These are phyloP conservation scores for Syzygium grande DNA, from an alignment of 345 rosid genomes.

Conservation along the genomic window DNA sequence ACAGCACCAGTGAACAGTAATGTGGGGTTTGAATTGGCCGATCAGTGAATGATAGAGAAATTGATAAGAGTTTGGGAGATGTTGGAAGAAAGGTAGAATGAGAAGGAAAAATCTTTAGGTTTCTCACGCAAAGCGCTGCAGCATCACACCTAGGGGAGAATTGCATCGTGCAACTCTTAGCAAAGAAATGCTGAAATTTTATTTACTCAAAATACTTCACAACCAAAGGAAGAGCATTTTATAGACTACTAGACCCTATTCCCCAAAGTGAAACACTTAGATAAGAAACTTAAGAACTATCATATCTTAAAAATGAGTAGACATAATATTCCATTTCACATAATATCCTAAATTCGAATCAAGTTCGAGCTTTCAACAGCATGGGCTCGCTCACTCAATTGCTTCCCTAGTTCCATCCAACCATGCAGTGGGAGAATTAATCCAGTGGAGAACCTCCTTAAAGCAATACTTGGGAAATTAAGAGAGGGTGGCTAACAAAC, in stretches of 20 bases:
- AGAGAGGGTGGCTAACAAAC: conserved; percentile 13
- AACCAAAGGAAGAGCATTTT: neutral
- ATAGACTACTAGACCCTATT: neutral
- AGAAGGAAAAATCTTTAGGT: neutral
- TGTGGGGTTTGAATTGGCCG: neutral
- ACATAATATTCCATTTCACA: neutral
- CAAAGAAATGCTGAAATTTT: neutral
- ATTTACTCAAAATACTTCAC: neutral
- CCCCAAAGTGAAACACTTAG: neutral
- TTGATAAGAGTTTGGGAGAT: neutral
- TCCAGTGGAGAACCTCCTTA: neutral
- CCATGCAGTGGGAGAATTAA: neutral
- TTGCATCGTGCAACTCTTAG: neutral
- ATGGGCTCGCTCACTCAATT: neutral
- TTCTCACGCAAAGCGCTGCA: neutral
- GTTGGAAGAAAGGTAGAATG: neutral
- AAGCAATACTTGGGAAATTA: neutral
- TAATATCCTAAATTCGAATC: neutral
- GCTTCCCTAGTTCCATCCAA: neutral
- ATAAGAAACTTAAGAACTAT: neutral
- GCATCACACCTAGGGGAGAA: neutral
- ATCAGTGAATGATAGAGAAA: neutral
- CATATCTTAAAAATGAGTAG: neutral
- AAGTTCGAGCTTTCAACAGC: neutral
- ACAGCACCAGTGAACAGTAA: neutral